Conservation (phyloP, 148 eudicot genomes). For the Agrostemma githago region DNA sequence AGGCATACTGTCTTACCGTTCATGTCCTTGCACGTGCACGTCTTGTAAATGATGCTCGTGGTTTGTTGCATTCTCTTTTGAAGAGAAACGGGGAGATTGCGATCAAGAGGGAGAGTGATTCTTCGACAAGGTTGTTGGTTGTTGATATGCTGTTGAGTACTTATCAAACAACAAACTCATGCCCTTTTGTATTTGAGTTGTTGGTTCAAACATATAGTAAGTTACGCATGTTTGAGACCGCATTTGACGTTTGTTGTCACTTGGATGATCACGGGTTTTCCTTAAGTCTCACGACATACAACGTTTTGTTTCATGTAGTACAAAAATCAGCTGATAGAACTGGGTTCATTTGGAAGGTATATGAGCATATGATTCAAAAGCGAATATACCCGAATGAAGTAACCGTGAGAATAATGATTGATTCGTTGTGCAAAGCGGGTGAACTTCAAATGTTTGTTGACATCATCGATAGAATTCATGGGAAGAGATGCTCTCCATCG, state of each 20-base stretch:
- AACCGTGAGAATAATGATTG: slow-evolving; percentile 54
- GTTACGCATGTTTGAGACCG: slow-evolving; percentile 51
- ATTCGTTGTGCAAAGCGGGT: slow-evolving; percentile 76
- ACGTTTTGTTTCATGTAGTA: slow-evolving; percentile 55
- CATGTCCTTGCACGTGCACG: slow-evolving; percentile 57
- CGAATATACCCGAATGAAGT: slow-evolving; percentile 56
- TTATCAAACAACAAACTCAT: slow-evolving; percentile 39
- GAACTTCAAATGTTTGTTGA: slow-evolving; percentile 53
- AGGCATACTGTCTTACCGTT: slow-evolving; percentile 49
- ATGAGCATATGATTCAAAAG: slow-evolving; percentile 62
- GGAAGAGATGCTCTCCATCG: slow-evolving; percentile 61
- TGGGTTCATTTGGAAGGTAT: slow-evolving; percentile 61
- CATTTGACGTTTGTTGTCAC: slow-evolving; percentile 51
- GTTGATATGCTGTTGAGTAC: slow-evolving; percentile 50
- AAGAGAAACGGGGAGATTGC: slow-evolving; percentile 15
- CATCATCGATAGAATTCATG: slow-evolving; percentile 59
- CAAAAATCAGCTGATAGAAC: slow-evolving; percentile 45
- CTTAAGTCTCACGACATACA: slow-evolving; percentile 53
- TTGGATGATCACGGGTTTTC: slow-evolving; percentile 62
- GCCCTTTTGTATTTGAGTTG: slow-evolving; percentile 74
- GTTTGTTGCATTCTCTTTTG: slow-evolving; percentile 59
- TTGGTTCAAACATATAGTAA: slow-evolving; percentile 72
- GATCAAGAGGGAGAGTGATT: slow-evolving; percentile 9
- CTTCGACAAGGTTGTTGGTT: slow-evolving; percentile 25
- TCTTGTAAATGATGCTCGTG: slow-evolving; percentile 58